phyloP scores from a whole-genome alignment of 345 rosid genomes.

The Citrus medica region DNA sequence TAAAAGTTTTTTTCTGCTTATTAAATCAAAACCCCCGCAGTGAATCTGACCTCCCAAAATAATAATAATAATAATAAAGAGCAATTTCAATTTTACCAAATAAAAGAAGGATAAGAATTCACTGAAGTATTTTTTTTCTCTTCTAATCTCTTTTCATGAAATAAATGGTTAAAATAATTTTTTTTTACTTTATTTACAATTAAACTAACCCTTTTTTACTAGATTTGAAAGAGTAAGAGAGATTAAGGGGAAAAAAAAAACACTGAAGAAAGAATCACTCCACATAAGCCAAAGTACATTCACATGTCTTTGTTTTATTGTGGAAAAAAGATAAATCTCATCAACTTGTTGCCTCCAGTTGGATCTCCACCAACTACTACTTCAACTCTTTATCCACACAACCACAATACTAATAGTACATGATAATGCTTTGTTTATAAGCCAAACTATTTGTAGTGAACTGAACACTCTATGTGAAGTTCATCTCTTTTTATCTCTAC shows the following conservation, averaged over 20 bases:
- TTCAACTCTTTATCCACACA: conserved; percentile 25
- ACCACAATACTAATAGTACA: neutral
- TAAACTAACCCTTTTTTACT: too few relatives aligned
- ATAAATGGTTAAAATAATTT: too few relatives aligned
- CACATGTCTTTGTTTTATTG: conserved; percentile 59
- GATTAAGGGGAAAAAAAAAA: too few relatives aligned
- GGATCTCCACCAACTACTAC: conserved; percentile 35
- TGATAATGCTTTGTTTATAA: conserved; percentile 16
- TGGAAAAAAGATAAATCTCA: conserved; percentile 32
- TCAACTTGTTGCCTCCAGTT: conserved; percentile 28
- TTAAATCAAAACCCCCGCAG: conserved; percentile 24
- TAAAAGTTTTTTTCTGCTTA: neutral
- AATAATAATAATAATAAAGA: too few relatives aligned
- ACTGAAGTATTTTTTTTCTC: too few relatives aligned
- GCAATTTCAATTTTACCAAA: neutral
- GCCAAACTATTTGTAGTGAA: conserved; percentile 12
- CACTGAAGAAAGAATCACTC: neutral
- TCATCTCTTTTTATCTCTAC: conserved; percentile 9
- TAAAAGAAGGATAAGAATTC: neutral
- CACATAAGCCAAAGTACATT: conserved; percentile 53
- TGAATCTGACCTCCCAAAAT: conserved; percentile 2
- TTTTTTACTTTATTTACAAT: too few relatives aligned
- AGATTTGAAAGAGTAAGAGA: too few relatives aligned
- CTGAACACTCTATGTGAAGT: conserved; percentile 8
- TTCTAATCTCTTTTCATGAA: too few relatives aligned